phyloP scores from a whole-genome alignment of 2,329 filamentous ascomycete genomes.

The Hymenotorrendiella dingleyae region DNA sequence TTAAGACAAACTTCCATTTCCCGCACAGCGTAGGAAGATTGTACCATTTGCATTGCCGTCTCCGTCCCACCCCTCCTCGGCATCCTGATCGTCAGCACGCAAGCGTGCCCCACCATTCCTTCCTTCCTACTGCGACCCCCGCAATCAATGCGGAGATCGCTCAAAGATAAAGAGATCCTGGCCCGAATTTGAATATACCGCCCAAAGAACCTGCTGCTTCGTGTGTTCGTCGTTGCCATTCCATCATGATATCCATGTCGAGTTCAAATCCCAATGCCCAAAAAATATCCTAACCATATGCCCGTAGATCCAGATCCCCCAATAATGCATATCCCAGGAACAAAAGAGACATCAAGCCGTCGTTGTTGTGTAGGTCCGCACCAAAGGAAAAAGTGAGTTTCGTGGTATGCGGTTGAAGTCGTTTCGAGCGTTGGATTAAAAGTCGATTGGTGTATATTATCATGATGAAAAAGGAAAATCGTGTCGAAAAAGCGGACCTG shows the following conservation, averaged over 20 bases:
- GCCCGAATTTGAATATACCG: conserved; percentile 15
- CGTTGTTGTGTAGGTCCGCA: conserved; percentile 13
- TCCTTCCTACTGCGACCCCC: too few species aligned
- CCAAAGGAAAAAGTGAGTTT: conserved; percentile 8
- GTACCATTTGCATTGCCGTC: neutral
- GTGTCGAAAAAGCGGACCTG: conserved; percentile 19
- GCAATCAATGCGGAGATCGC: conserved; percentile 10
- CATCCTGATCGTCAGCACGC: conserved; percentile 23
- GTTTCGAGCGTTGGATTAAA: neutral
- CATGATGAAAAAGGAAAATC: conserved; percentile 18
- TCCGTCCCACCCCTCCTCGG: neutral
- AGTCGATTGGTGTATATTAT: conserved; percentile 9
- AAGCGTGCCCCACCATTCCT: conserved; percentile 24
- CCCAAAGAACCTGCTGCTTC: conserved; percentile 4
- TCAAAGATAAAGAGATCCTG: conserved; percentile 17
- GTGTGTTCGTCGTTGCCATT: conserved; percentile 6
- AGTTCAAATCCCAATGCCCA: conserved; percentile 1
- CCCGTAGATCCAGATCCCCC: conserved; percentile 1
- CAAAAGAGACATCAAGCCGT: conserved; percentile 28
- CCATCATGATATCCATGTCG: conserved; percentile 10
- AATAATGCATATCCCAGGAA: conserved; percentile 15
- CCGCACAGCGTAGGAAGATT: neutral
- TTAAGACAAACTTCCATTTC: too few species aligned
- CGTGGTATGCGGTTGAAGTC: conserved; percentile 1
- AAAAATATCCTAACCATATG: conserved; percentile 1